Base-by-base conservation (phyloP, 805 yeast species). In the Teunomyces cretensis region DNA sequence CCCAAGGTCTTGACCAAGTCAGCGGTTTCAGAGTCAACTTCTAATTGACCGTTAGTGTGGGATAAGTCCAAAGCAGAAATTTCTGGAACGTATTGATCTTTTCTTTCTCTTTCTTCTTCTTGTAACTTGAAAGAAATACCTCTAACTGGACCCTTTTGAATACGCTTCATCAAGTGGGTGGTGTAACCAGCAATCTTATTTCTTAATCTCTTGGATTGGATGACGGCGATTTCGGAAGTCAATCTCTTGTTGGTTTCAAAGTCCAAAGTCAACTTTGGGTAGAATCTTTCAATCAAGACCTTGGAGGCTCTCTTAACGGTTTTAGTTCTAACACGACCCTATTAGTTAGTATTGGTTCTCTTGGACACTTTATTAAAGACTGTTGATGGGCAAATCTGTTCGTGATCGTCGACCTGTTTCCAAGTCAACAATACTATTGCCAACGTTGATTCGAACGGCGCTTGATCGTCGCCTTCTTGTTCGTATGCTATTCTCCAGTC, bases 151-250 rank as follows among this genome's bases (percentile, higher is more conserved):
- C 99, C 99, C 85, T 92, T 94, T 81, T 95, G 98, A 74, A 94
- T 94, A 84, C 99, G 91, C 85, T 89, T 94, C 99, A 94, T 95
- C 78, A 94, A 86, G 80, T 94, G 99, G 72, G 99, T 94, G 79
- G 99, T 94, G 96, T 92, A 94, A 77, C 99, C 99, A 75, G 99
- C 99, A 70, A 94, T 95, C 89, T 94, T 94, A 94, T 94, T 94
- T 84, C 99, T 94, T 78, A 94, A 87, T 81, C 99, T 89, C 87
- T 94, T 94, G 70, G 99, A 89, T 78, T 92, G 97, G 74, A 94
- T 95, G 76, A 88, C 91, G 63, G 99, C 99, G 68, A 94, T 91
- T 79, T 95, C 97, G 69, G 89, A 86, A 68, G 97, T 86, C 75
- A 95, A 85, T 83, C 99, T 92, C 86, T 94, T 94, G 97, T 94